Evolutionary conservation across 2,329 filamentous ascomycete genomes (phyloP), one percentile per base, ranked within the genome.

Genomic region (Alternaria sp.): DNA sequence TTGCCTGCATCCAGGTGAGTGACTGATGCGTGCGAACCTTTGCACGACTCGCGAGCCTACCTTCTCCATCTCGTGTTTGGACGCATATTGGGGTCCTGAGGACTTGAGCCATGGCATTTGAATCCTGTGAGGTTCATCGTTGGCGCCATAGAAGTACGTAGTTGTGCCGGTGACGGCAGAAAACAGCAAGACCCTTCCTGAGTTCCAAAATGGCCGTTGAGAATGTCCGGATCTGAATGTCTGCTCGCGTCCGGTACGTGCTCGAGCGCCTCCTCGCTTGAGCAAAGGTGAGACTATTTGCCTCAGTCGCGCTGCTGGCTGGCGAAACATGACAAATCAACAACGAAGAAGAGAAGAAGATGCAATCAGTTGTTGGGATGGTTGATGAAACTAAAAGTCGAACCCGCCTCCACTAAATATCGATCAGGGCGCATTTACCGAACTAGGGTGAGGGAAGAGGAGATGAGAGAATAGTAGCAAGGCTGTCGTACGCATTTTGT

Each of bases 91-190:
- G 3, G 79, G 81, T 22, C 67, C 74, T 7, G 67, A 41, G 11
- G 69, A 64, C 14, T 60, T 70, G 22, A 69, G 63, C 59, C 73
- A 76, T 25, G 71, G 68, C 41, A 76, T 58, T 27, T 69, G 71
- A 50, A 74, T 64, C 50, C 71, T 66, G 10, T 71, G 65, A 11
- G 69, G 62, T n/a, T 78, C 76, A 64, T 81, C 80, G 54, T 79
- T 81, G 57, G 79, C 76, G 22, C 85, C 85, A 57, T 82, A 81
- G 14, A 80, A 74, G 65, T 87, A 88, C 4, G 85, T 82, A n/a
- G 84, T 70, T 11, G 82, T 81, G 28, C 82, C 83, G 18, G 84
- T 83, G 50, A 85, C 81, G 28, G 81, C 80, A 49, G 84, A 81
- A 48, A 85, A 74, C 16, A 86, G 73, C 2, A 86, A 61, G 5